Evolutionary conservation across 2,329 filamentous ascomycete genomes (phyloP).

Genomic region (Phaeophleospora eucalypticola): DNA sequence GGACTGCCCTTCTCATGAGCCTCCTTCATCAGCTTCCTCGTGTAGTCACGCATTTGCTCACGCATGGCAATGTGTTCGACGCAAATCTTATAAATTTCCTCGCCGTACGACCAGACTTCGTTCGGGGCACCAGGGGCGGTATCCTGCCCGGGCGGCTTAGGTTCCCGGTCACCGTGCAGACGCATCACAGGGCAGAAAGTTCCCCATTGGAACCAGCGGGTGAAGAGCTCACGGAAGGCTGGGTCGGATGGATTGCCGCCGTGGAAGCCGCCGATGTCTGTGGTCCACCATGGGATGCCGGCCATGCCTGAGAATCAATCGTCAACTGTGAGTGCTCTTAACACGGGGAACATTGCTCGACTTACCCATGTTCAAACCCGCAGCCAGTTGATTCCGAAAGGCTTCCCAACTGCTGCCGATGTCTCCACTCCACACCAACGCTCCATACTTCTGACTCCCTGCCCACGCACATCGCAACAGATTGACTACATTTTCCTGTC

Average conservation of each 20-base stretch:
- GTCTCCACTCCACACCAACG: too few species aligned
- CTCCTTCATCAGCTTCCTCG: slow-evolving; percentile 54
- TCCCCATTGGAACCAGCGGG: slow-evolving; percentile 67
- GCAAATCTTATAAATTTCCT: slow-evolving; percentile 57
- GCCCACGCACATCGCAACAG: slow-evolving; percentile 56
- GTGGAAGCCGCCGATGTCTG: slow-evolving; percentile 67
- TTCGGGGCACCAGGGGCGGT: slow-evolving; percentile 50
- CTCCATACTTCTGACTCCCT: too few species aligned
- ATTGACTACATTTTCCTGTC: slow-evolving; percentile 57
- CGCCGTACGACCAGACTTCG: slow-evolving; percentile 64
- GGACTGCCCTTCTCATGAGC: slow-evolving; percentile 59
- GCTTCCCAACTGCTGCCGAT: too few species aligned
- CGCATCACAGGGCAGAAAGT: slow-evolving; percentile 65
- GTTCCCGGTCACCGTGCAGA: slow-evolving; percentile 63
- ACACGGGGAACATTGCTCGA: neutral
- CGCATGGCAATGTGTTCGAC: slow-evolving; percentile 56
- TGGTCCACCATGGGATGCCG: slow-evolving; percentile 66
- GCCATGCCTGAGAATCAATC: too few species aligned
- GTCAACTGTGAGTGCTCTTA: too few species aligned
- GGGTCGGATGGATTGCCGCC: slow-evolving; percentile 56
- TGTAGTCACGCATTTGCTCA: slow-evolving; percentile 57
- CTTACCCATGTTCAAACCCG: slow-evolving; percentile 60
- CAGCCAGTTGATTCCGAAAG: slow-evolving; percentile 59
- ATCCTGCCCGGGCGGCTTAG: slow-evolving; percentile 36
- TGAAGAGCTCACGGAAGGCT: slow-evolving; percentile 59